Percentiles rank a stretch among this genome's conserved stretches.
Conservation (phyloP, 2,329 filamentous ascomycete species). For the Penicillium sp. region DNA sequence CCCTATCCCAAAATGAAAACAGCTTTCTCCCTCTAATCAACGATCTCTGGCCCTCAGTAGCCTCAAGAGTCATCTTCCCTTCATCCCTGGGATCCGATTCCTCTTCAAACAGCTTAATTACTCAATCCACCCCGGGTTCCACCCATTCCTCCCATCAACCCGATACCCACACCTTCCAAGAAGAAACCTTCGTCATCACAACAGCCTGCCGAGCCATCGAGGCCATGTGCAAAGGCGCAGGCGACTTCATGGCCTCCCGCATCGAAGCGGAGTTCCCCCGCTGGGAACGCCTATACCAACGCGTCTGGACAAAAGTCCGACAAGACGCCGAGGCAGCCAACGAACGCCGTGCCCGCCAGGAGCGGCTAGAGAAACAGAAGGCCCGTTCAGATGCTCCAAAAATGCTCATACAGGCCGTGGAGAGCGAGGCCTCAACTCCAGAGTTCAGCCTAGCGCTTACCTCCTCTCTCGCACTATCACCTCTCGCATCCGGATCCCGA, state of each 20-base stretch:
- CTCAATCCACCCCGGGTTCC: slow-evolving; percentile 42
- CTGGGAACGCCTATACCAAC: slow-evolving; percentile 43
- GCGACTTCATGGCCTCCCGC: slow-evolving; percentile 76
- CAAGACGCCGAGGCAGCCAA: slow-evolving; percentile 37
- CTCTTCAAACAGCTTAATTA: slow-evolving; percentile 23
- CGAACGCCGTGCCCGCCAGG: slow-evolving; percentile 31
- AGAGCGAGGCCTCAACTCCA: not conserved
- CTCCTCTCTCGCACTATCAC: slow-evolving; percentile 22
- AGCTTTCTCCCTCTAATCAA: slow-evolving; percentile 87
- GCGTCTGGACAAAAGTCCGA: slow-evolving; percentile 38
- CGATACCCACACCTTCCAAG: slow-evolving; percentile 29
- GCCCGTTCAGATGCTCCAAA: not conserved
- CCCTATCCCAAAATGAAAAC: slow-evolving; percentile 74
- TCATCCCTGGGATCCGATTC: slow-evolving; percentile 57
- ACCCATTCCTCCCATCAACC: slow-evolving; percentile 56
- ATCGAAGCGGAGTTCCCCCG: slow-evolving; percentile 67
- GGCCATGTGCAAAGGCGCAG: slow-evolving; percentile 68
- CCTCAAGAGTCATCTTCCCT: slow-evolving; percentile 37
- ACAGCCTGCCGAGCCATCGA: slow-evolving; percentile 69
- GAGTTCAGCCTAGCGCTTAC: slow-evolving; percentile 2
- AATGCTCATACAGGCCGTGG: not conserved
- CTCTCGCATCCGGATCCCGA: slow-evolving; percentile 22
- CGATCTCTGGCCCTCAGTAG: slow-evolving; percentile 81
- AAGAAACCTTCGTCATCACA: slow-evolving; percentile 57
- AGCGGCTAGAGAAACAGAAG: slow-evolving; percentile 6